Evolutionary conservation across 2,329 filamentous ascomycete genomes (phyloP), one percentile per base, ranked within the genome.

Genomic region (Trichoderma sp.): DNA sequence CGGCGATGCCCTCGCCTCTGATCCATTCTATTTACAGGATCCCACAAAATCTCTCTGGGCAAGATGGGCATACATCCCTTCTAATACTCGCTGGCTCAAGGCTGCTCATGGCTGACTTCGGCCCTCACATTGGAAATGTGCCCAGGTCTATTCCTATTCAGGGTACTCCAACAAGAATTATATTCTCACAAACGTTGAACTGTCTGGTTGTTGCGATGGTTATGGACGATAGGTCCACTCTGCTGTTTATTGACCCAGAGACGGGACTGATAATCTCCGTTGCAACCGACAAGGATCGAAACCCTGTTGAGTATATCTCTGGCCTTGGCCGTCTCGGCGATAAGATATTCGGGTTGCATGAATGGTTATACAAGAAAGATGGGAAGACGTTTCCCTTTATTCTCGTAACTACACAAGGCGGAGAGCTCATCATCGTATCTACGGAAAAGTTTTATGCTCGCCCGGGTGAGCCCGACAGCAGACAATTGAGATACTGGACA

Each of bases 281-380:
- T 14, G 82, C 88, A 0, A 77, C 79, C 2, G 83, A 86, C 70
- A 85, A 81, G 53, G 80, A 81, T 3, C 82, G 80, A 18, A 79
- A 82, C 4, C 77, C 80, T 0, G 79, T 84, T 0, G 81, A 85
- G 1, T 87, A 86, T 71, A 86, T 91, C 34, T 85, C 84, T 18
- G 86, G 86, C 4, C 82, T 94, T 18, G 88, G 87, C 1, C 84
- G 87, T 58, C 74, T 80, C 1, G 86, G 87, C 1, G 90, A 92
- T 73, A 85, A 84, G 51, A 86, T 94, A 1, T 84, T 88, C 57
- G 85, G 87, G 1, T 79, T 94, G 8, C 79, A 86, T 1, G 89
- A 93, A 73, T 94, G 92, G 92, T 79, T 84, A 6, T 89, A 88
- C 73, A 81, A 83, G 36, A 87, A 88, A 70, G 84, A 88, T 47